Evolutionary conservation across 805 yeast species (phyloP).

Genomic region (Yueomyces sinensis): DNA sequence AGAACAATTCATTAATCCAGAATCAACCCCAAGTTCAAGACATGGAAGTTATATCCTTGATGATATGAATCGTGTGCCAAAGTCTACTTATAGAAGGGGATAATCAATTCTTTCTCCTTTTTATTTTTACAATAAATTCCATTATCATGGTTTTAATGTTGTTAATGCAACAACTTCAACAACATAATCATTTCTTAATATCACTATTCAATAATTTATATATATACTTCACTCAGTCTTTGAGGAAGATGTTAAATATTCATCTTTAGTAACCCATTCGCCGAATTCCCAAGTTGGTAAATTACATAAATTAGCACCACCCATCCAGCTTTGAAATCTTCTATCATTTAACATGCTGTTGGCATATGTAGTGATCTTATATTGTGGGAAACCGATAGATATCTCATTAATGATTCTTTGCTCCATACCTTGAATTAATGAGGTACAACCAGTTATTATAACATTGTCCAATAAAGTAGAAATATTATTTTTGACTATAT

Average conservation of each 20-base stretch:
- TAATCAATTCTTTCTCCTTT: not conserved
- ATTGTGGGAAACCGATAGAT: slow-evolving; percentile 59
- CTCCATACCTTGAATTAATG: slow-evolving; percentile 69
- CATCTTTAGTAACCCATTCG: slow-evolving; percentile 15
- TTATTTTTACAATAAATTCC: too few species aligned
- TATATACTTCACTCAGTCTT: too few species aligned
- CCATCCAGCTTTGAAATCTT: slow-evolving; percentile 70
- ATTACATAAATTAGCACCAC: slow-evolving; percentile 35
- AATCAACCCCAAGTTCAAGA: too few species aligned
- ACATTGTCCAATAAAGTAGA: slow-evolving; percentile 37
- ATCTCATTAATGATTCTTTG: slow-evolving; percentile 66
- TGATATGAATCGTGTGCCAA: not conserved
- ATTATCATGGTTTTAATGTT: too few species aligned
- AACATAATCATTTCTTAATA: too few species aligned
- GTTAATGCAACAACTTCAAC: too few species aligned
- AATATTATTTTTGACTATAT: slow-evolving; percentile 16
- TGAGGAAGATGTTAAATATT: slow-evolving; percentile 6
- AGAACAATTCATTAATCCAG: too few species aligned
- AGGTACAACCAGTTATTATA: slow-evolving; percentile 69
- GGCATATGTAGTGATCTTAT: slow-evolving; percentile 75
- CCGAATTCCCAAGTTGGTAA: slow-evolving; percentile 21
- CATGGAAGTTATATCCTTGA: not conserved
- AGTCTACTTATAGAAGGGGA: not conserved
- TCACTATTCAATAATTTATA: too few species aligned
- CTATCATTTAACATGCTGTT: slow-evolving; percentile 66